phyloP scores from a whole-genome alignment of 2,329 filamentous ascomycete genomes.

The Alternaria viburni region DNA sequence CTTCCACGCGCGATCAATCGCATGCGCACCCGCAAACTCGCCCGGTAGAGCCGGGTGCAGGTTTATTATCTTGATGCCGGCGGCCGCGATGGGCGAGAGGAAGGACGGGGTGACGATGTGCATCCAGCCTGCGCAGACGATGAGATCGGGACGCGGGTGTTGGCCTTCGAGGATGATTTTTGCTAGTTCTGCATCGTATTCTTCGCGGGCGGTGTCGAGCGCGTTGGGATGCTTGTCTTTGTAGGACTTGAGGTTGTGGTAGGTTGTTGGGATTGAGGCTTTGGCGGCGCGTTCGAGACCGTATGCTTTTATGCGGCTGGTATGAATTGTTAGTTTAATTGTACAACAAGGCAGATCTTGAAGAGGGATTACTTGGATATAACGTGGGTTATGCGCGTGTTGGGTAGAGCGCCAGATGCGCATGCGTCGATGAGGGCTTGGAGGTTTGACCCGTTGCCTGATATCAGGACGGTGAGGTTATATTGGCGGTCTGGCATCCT shows the following conservation, averaged over 20 bases:
- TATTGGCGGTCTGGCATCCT: conserved; percentile 39
- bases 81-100: conserved; percentile 68
- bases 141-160: conserved; percentile 65
- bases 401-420: conserved; percentile 56
- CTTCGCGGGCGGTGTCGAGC: conserved; percentile 62
- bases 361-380: conserved; percentile 56
- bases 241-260: conserved; percentile 81
- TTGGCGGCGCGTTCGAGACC: conserved; percentile 67
- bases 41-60: conserved; percentile 78
- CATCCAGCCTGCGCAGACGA: conserved; percentile 87
- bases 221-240: conserved; percentile 68
- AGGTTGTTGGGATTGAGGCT: conserved; percentile 72
- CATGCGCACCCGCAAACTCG: conserved; percentile 76
- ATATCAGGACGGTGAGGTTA: conserved; percentile 67
- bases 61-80: conserved; percentile 76
- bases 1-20: conserved; percentile 78
- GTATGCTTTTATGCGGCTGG: conserved; percentile 62
- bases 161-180: conserved; percentile 67
- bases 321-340: background rate
- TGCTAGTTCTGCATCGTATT: conserved; percentile 79
- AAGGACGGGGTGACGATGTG: conserved; percentile 76
- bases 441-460: conserved; percentile 74
- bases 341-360: background rate
- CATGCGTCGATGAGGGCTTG: conserved; percentile 75
- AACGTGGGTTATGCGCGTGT: conserved; percentile 65